phyloP scores from a whole-genome alignment of 768 basidiomycete genomes.

The Termitomyces sp. region DNA sequence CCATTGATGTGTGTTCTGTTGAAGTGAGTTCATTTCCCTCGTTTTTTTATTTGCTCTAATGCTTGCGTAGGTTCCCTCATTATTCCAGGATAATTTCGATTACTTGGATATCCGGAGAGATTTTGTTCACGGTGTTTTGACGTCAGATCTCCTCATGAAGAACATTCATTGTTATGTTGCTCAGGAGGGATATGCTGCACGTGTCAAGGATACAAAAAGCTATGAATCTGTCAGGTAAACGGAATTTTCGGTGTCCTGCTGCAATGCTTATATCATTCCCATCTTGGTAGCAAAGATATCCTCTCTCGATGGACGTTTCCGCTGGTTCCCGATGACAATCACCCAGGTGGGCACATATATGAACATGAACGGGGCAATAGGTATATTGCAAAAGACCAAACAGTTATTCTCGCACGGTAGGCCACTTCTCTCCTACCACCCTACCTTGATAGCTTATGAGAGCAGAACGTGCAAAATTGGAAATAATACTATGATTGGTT shows the following conservation, averaged over 20 bases:
- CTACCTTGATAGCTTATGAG: background rate
- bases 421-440: constrained; percentile 18
- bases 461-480: constrained; percentile 79
- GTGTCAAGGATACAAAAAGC: constrained; percentile 89
- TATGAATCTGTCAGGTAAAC: constrained; percentile 85
- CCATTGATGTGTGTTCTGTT: constrained; percentile 91
- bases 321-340: constrained; percentile 90
- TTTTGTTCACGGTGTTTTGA: constrained; percentile 92
- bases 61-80: constrained; percentile 72
- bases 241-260: background rate
- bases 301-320: constrained; percentile 94
- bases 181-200: constrained; percentile 87
- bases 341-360: constrained; percentile 79
- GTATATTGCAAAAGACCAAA: constrained; percentile 79
- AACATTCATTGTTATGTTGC: constrained; percentile 90
- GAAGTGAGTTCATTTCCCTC: constrained; percentile 52
- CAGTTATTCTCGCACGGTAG: constrained; percentile 82
- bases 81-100: constrained; percentile 99
- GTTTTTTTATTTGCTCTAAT: background rate
- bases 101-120: constrained; percentile 89
- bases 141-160: constrained; percentile 92
- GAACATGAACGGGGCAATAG: constrained; percentile 87
- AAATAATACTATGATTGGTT: constrained; percentile 83
- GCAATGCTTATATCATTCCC: background rate
- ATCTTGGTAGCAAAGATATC: constrained; percentile 77